phyloP scores from a whole-genome alignment of 2,329 filamentous ascomycete genomes.

The Corinectria fuckeliana region DNA sequence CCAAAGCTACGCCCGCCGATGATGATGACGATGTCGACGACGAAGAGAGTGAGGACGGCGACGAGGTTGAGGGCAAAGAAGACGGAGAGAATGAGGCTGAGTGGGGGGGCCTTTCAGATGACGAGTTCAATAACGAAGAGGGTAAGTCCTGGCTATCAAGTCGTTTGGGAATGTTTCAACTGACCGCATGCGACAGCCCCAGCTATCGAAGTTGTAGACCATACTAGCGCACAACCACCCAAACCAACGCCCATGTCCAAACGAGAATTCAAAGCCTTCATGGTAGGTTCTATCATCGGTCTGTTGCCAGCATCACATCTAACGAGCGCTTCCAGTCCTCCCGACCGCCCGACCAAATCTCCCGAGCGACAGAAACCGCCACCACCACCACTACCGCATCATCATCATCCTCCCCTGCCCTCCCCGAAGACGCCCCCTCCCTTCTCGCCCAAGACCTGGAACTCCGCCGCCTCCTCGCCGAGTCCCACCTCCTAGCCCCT shows the following conservation, averaged over 20 bases:
- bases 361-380: constrained; percentile 24
- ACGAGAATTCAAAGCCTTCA: constrained; percentile 78
- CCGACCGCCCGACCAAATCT: constrained; percentile 51
- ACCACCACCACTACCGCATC: constrained; percentile 30
- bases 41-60: constrained; percentile 37
- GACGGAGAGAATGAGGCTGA: constrained; percentile 36
- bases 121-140: constrained; percentile 32
- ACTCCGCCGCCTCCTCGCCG: constrained; percentile 85
- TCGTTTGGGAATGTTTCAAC: neutral
- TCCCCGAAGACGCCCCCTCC: constrained; percentile 64
- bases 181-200: constrained; percentile 20
- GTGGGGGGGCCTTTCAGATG: constrained; percentile 40
- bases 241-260: constrained; percentile 61
- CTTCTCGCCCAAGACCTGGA: constrained; percentile 92
- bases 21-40: constrained; percentile 39
- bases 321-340: constrained; percentile 49
- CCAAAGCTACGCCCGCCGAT: constrained; percentile 36
- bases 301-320: neutral
- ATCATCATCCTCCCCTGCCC: constrained; percentile 40
- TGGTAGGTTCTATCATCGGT: constrained; percentile 54
- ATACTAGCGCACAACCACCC: constrained; percentile 53
- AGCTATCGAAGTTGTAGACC: constrained; percentile 67
- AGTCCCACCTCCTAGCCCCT: constrained; percentile 80
- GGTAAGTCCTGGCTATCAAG: constrained; percentile 7
- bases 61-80: constrained; percentile 46